A percentile compares a stretch with the other conserved stretches of the same genome.
Evolutionary conservation across 345 rosid species (phyloP).

Genomic region (Eucalyptus cloeziana): DNA sequence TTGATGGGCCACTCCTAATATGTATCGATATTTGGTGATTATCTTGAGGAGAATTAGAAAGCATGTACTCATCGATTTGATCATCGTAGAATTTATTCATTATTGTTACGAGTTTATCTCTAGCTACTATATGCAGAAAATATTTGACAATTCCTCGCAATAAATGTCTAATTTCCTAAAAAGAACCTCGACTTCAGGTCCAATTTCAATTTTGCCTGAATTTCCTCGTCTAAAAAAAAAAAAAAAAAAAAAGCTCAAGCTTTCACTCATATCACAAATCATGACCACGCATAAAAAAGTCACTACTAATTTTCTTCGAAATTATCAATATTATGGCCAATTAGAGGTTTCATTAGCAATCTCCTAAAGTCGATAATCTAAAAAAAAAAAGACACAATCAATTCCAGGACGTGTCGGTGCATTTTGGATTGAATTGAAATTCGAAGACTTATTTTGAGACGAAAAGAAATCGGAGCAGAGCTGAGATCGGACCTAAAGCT

Average conservation of each 20-base stretch:
- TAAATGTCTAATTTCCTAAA: not conserved
- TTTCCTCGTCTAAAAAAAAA: not conserved
- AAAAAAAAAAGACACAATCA: fast-evolving
- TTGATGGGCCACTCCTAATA: too few relatives aligned
- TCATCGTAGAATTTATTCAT: not conserved
- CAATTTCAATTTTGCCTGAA: fast-evolving
- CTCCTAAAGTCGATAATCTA: fast-evolving
- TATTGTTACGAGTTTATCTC: not conserved
- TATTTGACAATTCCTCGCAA: fast-evolving
- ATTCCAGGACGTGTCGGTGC: fast-evolving
- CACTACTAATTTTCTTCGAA: not conserved
- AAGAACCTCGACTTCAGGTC: not conserved
- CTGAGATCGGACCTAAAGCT: not conserved
- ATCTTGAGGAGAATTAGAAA: not conserved
- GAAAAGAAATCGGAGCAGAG: not conserved
- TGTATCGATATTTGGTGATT: too few relatives aligned
- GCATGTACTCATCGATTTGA: fast-evolving
- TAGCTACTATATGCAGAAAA: not conserved
- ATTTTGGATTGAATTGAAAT: not conserved
- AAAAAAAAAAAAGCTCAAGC: not conserved
- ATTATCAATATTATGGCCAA: not conserved
- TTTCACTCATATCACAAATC: not conserved
- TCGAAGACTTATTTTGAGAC: fast-evolving
- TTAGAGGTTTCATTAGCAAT: not conserved
- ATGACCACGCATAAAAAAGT: fast-evolving